phyloP scores from a whole-genome alignment of 1,139 yeast species.

The Candida sanyaensis region DNA sequence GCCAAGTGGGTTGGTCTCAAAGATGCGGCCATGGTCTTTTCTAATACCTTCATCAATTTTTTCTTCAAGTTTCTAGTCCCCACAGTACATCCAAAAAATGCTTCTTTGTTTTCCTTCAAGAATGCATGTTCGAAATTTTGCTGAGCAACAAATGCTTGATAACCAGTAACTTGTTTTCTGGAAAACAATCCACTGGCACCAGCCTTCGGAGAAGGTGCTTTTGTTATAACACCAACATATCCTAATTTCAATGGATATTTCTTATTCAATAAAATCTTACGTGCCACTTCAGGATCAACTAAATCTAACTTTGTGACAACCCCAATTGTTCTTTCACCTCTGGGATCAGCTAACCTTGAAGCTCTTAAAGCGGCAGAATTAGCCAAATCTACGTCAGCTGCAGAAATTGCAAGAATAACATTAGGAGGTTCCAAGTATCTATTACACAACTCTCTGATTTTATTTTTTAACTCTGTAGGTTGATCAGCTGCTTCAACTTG shows the following conservation, averaged over 20 bases:
- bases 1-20: conserved; percentile 84
- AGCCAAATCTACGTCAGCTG: conserved; percentile 98
- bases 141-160: conserved; percentile 58
- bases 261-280: conserved; percentile 65
- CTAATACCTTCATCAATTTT: conserved; percentile 83
- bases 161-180: conserved; percentile 37
- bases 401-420: conserved; percentile 90
- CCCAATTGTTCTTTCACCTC: conserved; percentile 94
- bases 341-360: conserved; percentile 88
- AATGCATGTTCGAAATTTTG: conserved; percentile 64
- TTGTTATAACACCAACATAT: conserved; percentile 94
- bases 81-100: conserved; percentile 64
- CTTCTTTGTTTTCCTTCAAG: conserved; percentile 61
- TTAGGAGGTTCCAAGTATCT: conserved; percentile 89
- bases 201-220: conserved; percentile 51
- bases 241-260: conserved; percentile 94
- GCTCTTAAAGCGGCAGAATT: conserved; percentile 94
- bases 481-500: conserved; percentile 97
- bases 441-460: conserved; percentile 78
- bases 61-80: conserved; percentile 77
- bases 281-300: conserved; percentile 76
- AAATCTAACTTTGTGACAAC: conserved; percentile 92
- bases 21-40: conserved; percentile 87
- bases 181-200: conserved; percentile 30
- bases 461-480: conserved; percentile 78